Conservation (phyloP, 164 flowering plant genomes). For the Paratinospora sagittata region DNA sequence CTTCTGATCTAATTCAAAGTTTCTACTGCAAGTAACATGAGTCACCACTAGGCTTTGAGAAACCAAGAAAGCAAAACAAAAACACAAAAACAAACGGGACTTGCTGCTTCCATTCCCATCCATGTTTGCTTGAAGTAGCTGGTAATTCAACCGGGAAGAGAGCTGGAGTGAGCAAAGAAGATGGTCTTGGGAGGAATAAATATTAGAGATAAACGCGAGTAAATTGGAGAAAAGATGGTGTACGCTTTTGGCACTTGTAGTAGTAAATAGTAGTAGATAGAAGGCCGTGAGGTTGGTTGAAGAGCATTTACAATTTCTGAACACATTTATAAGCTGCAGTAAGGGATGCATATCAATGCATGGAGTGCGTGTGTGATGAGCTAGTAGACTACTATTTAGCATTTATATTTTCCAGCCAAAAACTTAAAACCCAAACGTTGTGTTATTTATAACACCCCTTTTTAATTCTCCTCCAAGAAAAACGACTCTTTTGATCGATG, state of each 20-base stretch:
- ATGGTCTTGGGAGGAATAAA: no score
- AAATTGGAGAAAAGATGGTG: no score
- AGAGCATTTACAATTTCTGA: background rate
- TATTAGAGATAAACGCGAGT: no score
- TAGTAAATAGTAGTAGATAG: background rate
- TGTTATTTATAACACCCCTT: background rate
- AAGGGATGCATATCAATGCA: background rate
- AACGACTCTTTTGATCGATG: no score
- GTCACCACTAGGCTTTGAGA: conserved; percentile 4
- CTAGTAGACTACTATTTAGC: background rate
- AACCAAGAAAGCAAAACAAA: conserved; percentile 3
- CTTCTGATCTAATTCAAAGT: conserved; percentile 7
- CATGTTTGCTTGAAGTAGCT: background rate
- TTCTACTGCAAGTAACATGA: background rate
- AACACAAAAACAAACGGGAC: background rate
- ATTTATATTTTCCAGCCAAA: background rate
- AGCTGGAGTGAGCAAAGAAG: background rate
- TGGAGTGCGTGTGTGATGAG: background rate
- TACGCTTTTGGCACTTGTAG: background rate
- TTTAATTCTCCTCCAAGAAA: background rate
- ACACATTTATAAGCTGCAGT: background rate
- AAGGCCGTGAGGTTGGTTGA: background rate
- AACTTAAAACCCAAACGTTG: background rate
- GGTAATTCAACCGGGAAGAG: background rate
- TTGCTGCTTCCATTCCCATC: conserved; percentile 6